Conservation (phyloP, 2,329 filamentous ascomycete species). For the Fusarium sterilihyphosum region DNA sequence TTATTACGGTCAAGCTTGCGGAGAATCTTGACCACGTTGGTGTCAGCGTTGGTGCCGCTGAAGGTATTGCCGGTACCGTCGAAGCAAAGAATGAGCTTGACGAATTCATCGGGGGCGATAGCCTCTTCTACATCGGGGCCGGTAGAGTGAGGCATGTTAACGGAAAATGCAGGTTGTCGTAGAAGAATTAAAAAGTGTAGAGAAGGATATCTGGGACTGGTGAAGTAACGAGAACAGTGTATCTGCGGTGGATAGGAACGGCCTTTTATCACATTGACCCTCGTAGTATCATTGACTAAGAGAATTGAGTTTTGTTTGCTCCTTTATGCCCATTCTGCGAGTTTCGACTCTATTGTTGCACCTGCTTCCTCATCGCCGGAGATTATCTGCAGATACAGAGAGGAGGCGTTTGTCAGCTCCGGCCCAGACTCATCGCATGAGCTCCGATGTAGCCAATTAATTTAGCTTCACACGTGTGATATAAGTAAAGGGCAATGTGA, state of each 20-base stretch:
- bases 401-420: background rate
- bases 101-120: background rate
- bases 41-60: constrained; percentile 50
- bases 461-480: no score
- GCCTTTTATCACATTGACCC: rapidly evolving
- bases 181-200: rapidly evolving
- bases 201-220: rapidly evolving
- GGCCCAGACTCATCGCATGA: background rate
- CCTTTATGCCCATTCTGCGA: background rate
- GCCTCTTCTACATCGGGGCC: background rate
- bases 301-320: no score
- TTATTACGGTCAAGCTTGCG: constrained; percentile 56
- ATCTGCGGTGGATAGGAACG: no score
- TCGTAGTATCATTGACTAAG: no score
- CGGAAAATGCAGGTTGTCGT: rapidly evolving
- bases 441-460: no score
- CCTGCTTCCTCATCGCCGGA: background rate
- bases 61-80: constrained; percentile 60
- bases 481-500: rapidly evolving
- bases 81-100: constrained; percentile 58
- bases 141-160: background rate
- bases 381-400: background rate
- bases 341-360: background rate
- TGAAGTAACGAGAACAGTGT: rapidly evolving
- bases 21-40: constrained; percentile 58